Conservation (phyloP, 1,284 basidiomycete genomes). For the Pterula multifida region DNA sequence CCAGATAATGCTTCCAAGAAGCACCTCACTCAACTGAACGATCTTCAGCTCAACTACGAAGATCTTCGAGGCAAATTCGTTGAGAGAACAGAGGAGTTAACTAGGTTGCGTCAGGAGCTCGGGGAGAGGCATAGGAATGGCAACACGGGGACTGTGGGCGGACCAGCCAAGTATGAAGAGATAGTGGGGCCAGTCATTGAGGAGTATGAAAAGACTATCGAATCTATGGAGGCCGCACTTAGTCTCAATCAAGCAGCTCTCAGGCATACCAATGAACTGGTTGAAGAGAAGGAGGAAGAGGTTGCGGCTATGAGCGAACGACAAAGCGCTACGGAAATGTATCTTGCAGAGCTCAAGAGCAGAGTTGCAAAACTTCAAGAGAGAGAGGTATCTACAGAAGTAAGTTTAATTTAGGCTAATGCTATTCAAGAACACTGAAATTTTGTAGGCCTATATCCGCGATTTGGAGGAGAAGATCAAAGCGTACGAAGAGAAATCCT, state of each 20-base stretch:
- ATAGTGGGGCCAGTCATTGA: constrained; percentile 97
- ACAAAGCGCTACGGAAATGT: constrained; percentile 71
- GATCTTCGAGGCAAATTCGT: constrained; percentile 75
- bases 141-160: constrained; percentile 54
- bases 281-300: constrained; percentile 82
- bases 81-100: constrained; percentile 80
- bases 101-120: constrained; percentile 61
- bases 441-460: constrained; percentile 69
- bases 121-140: constrained; percentile 56
- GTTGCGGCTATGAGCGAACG: constrained; percentile 53
- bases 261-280: constrained; percentile 81
- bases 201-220: constrained; percentile 97
- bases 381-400: constrained; percentile 85
- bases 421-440: constrained; percentile 7
- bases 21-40: constrained; percentile 63
- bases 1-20: constrained; percentile 56
- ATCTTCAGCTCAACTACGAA: constrained; percentile 75
- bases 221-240: constrained; percentile 89
- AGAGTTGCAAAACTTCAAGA: constrained; percentile 78
- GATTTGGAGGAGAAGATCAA: constrained; percentile 89
- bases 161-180: constrained; percentile 80
- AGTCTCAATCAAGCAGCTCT: constrained; percentile 83
- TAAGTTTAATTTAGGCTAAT: constrained; percentile 20
- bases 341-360: constrained; percentile 75
- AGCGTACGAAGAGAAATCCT: constrained; percentile 64